These are phyloP conservation scores for Ceratocystis papillata DNA, from an alignment of 2,329 filamentous ascomycete genomes.

Conservation along the genomic window DNA sequence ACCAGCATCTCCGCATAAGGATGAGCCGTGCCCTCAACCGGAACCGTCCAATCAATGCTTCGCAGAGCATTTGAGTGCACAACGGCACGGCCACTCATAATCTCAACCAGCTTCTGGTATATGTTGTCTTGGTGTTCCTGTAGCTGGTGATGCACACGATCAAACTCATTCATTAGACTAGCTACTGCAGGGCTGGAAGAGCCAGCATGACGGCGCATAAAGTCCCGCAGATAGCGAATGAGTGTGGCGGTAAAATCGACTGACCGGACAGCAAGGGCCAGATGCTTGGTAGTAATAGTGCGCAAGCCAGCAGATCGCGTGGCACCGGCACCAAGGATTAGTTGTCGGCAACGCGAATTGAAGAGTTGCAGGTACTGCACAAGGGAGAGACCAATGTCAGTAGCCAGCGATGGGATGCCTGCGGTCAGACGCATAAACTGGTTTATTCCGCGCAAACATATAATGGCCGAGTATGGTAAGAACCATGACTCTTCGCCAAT, in stretches of 20 bases:
- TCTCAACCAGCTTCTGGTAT: conserved; percentile 85
- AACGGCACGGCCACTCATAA: conserved; percentile 69
- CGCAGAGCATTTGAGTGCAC: conserved; percentile 65
- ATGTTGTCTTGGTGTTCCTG: conserved; percentile 87
- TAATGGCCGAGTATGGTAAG: conserved; percentile 69
- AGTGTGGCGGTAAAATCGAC: conserved; percentile 77
- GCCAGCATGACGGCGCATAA: conserved; percentile 64
- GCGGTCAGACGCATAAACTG: conserved; percentile 73
- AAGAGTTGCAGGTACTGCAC: conserved; percentile 84
- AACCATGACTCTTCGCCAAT: conserved; percentile 81
- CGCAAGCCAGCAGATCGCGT: conserved; percentile 80
- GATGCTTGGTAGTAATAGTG: conserved; percentile 92
- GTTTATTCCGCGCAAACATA: conserved; percentile 71
- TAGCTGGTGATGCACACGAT: conserved; percentile 70
- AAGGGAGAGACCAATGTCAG: conserved; percentile 67
- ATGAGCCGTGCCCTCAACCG: conserved; percentile 35
- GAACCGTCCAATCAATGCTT: conserved; percentile 55
- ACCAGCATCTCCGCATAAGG: conserved; percentile 76
- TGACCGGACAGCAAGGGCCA: conserved; percentile 82
- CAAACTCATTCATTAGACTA: conserved; percentile 67
- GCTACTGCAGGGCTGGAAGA: conserved; percentile 39
- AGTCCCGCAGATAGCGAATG: conserved; percentile 83
- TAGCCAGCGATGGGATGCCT: conserved; percentile 78
- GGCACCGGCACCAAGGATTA: conserved; percentile 89
- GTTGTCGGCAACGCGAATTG: conserved; percentile 90